Base-by-base conservation (phyloP, 75 land plant species). In the Picea glauca region DNA sequence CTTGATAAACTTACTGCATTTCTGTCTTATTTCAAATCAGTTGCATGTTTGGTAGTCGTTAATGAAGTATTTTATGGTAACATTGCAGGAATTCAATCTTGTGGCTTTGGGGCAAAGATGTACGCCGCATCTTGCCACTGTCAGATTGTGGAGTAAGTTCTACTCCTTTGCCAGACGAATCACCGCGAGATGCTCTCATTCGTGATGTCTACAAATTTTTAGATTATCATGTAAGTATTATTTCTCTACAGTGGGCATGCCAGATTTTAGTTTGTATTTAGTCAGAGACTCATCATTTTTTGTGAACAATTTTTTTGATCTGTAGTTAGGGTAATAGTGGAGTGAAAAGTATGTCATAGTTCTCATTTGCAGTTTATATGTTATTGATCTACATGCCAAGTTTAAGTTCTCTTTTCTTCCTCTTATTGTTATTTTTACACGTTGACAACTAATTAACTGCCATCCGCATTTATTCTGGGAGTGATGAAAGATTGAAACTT, bases 201-300 rank as follows among this genome's bases (percentile, higher is more conserved):
- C 91, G 98, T 54, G 93, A 94, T 58, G 85, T 96, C 31, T 93
- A 90, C 77, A 58, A 67, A n/a, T 96, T 96, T 82, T 87, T 96
- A 63, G 92, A 96, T 84, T 85, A 82, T 26, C 82, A 84, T 85
- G 99, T 96, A 86, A 91, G 98, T 33, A 40, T n/a, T 58, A 12
- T 84, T 66, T 83, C 30, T 60, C 67, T 77, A 23, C 32, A 5
- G 76, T 23, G 5, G 56, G 26, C 46, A 70, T 11, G 54, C 50
- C 14, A 70, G 50, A 43, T 70, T 43, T 43, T 43, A 2, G 74
- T 70, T 43, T 43, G 20, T 20, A 8, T 43, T 7, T 70, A 70
- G 54, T n/a, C 13, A 43, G 23, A 70, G 43, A 40, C 4, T 9
- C 21, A 43, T 70, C 1, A 18, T 70, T 7, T 7, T 70, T 43